These are phyloP conservation scores for Cardamine occulta DNA, from an alignment of 345 rosid genomes.

Conservation along the genomic window DNA sequence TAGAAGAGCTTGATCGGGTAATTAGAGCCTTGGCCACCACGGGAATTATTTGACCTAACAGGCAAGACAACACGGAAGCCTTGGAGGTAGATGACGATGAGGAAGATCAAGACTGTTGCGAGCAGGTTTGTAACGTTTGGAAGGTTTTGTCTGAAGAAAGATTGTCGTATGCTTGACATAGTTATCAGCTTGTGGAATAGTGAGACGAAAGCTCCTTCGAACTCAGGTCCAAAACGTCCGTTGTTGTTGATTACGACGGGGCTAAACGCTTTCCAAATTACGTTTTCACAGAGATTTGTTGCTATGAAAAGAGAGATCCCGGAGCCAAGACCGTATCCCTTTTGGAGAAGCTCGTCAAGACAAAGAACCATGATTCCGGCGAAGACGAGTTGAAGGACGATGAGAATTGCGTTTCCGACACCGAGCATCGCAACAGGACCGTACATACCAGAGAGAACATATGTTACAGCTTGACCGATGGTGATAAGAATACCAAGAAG, in stretches of 20 bases:
- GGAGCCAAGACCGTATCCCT: conserved; percentile 14
- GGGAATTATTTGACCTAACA: conserved; percentile 68
- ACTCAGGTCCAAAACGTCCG: conserved; percentile 61
- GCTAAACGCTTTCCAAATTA: conserved; percentile 75
- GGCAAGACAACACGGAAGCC: conserved; percentile 78
- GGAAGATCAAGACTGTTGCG: conserved; percentile 65
- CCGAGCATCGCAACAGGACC: conserved; percentile 6
- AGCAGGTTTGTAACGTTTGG: conserved; percentile 72
- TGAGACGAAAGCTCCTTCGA: conserved; percentile 73
- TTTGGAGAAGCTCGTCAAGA: conserved; percentile 24
- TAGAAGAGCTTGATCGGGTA: conserved; percentile 47
- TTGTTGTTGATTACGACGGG: conserved; percentile 61
- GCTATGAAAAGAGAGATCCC: conserved; percentile 18
- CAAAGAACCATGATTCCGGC: not conserved
- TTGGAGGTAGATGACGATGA: conserved; percentile 55
- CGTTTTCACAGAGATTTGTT: conserved; percentile 53
- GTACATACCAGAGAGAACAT: conserved; percentile 7
- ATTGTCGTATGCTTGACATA: conserved; percentile 60
- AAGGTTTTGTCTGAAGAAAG: conserved; percentile 74
- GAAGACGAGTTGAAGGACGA: conserved; percentile 8
- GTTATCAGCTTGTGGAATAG: conserved; percentile 68
- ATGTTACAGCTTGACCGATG: not conserved
- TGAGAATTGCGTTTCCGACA: not conserved
- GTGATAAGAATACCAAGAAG: conserved; percentile 6
- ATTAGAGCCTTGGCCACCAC: conserved; percentile 63